Base-by-base conservation (phyloP, 108 stramenopile genomes). In the Fistulifera pelliculosa region DNA sequence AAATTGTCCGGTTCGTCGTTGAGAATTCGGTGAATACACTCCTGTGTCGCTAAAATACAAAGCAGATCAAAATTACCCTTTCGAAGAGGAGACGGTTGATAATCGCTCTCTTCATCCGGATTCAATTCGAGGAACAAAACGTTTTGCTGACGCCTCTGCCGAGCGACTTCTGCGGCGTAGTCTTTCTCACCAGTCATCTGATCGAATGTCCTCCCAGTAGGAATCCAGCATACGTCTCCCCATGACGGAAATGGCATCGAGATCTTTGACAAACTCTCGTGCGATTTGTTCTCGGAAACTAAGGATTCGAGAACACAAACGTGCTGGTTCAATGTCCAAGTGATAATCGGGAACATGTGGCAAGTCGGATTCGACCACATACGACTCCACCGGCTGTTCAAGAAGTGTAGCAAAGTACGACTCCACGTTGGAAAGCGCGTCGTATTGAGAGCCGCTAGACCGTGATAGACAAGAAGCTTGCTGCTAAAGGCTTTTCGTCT, bases 1-100 rank as follows among this genome's bases (percentile, higher is more conserved):
- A 56, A 41, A 31, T 49, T 26, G 17, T 27, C n/a, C 26, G 52
- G 45, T 17, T 64, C 53, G 13, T 73, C 68, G 17, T 71, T 63
- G 12, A 90, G 52, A 19, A 90, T 61, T 14, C 80, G 67, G 43
- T 92, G 90, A n/a, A 83, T 62, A 12, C 73, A 57, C 58, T 82
- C 85, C 41, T 87, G 90, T 7, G 85, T 92, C 13, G 74, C 68
- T 7, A 92, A 56, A 12, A 74, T 61, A 38, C 72, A 56, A 4
- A 92, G 54, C 16, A 92, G 56, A 45, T 92, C 90, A 53, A 92
- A 87, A 53, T 85, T 92, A 1, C 80, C 76, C 35, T 68, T 56
- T 19, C 90, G 73, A 16, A 83, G 74, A 15, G 82, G 81, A 13
- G 80, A 81, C 12, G 84, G 71, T 22, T 27, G 61, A 19, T 45